Base-by-base conservation (phyloP, 2,329 filamentous ascomycete genomes). In the Neophaeococcomyces aloes region DNA sequence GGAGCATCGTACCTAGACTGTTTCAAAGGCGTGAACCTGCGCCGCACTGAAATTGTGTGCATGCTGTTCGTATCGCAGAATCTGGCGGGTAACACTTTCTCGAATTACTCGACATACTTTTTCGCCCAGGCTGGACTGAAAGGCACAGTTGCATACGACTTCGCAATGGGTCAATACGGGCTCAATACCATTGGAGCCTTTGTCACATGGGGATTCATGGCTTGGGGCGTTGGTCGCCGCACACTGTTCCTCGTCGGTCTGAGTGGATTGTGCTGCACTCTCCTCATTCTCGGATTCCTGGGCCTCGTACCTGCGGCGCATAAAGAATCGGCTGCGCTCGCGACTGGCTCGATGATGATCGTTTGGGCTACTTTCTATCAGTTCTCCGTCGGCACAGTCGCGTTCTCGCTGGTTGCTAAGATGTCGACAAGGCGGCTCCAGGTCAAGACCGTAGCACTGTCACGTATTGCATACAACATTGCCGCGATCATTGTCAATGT, bases 21-120 rank as follows among this genome's bases (percentile, higher is more conserved):
- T 65, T 93, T 94, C 73, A 80, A 74, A 59, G 86, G 86, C 8
- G 74, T 76, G 10, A 81, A 94, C 58, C 68, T 81, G 37, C 81
- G 86, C 46, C 77, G 87, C 19, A 94, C 86, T 2, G 86, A 85
- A 59, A 79, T 82, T 52, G 70, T 78, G 19, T 76, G 74, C 47
- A 78, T 79, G 57, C 75, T 78, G 5, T 82, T 79, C 65, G 71
- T 74, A 3, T 78, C 78, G 2, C 79, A 83, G 54, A 78, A 79
- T 15, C 63, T 81, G 2, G 75, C 72, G 40, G 78, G 79, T 18
- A 76, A 78, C 49, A 76, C 78, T 11, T 72, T 82, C 49, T 76
- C 78, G 37, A 74, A 75, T 45, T 83, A 79, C 50, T 77, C 74
- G 1, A 80, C 75, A 2, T 76, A 76, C 50, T 61, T 58, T 33